phyloP scores from a whole-genome alignment of 257 asterid species.

The Hygrophila difformis region DNA sequence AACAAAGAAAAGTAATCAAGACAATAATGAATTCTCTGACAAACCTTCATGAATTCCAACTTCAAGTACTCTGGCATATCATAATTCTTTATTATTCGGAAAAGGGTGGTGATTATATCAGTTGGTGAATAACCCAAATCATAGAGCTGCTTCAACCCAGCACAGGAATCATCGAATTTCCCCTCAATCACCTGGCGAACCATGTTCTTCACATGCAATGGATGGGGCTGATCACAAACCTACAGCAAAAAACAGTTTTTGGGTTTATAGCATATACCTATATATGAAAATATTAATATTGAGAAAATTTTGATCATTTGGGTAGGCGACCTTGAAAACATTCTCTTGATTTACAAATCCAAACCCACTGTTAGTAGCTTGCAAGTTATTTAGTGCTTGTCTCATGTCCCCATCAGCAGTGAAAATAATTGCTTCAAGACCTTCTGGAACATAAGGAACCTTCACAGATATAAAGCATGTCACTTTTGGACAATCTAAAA shows the following conservation, averaged over 20 bases:
- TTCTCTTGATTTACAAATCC: slow-evolving; percentile 94
- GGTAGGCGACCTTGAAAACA: slow-evolving; percentile 75
- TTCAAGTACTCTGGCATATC: slow-evolving; percentile 94
- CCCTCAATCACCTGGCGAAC: slow-evolving; percentile 81
- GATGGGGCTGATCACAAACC: slow-evolving; percentile 99
- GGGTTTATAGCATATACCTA: not conserved
- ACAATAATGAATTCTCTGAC: not conserved
- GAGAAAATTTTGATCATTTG: not conserved
- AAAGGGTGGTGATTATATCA: slow-evolving; percentile 90
- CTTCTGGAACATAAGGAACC: slow-evolving; percentile 96
- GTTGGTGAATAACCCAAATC: slow-evolving; percentile 98
- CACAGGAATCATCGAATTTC: slow-evolving; percentile 88
- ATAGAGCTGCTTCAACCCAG: slow-evolving; percentile 80
- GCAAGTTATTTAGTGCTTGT: slow-evolving; percentile 94
- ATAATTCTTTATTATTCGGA: slow-evolving; percentile 79
- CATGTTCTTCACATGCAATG: slow-evolving; percentile 90
- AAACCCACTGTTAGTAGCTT: slow-evolving; percentile 94
- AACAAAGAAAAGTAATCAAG: not conserved
- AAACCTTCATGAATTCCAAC: slow-evolving; percentile 90
- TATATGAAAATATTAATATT: slow-evolving; percentile 6
- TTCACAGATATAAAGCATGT: slow-evolving; percentile 19
- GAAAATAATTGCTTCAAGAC: slow-evolving; percentile 94
- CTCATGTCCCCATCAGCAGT: slow-evolving; percentile 99
- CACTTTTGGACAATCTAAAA: not conserved
- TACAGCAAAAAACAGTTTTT: slow-evolving; percentile 14